Evolutionary conservation across 345 rosid species (phyloP).

Genomic region (Acer campestre): DNA sequence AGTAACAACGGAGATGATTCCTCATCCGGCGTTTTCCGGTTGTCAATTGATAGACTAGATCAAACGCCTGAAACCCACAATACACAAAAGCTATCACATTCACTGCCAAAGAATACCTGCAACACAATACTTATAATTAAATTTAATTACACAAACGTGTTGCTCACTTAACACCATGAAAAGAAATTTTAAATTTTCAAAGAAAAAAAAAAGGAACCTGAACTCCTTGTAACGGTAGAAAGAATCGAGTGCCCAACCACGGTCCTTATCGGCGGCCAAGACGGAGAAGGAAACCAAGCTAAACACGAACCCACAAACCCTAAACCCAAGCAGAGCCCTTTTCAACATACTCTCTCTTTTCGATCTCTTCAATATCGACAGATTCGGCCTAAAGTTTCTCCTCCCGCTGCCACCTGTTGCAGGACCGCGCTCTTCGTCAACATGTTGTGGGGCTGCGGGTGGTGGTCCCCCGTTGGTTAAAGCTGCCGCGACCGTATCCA

Average conservation of each 20-base stretch:
- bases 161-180: no score
- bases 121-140: slow-evolving; percentile 31
- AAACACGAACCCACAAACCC: slow-evolving; percentile 61
- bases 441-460: slow-evolving; percentile 23
- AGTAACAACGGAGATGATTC: slow-evolving; percentile 50
- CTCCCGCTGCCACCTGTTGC: slow-evolving; percentile 30
- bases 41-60: slow-evolving; percentile 51
- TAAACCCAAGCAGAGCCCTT: slow-evolving; percentile 54
- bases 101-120: slow-evolving; percentile 77
- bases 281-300: slow-evolving; percentile 76
- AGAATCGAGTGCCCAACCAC: slow-evolving; percentile 93
- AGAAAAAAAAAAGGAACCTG: slow-evolving; percentile 45
- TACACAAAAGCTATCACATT: slow-evolving; percentile 76
- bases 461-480: slow-evolving; percentile 23
- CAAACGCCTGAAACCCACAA: slow-evolving; percentile 67
- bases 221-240: slow-evolving; percentile 80
- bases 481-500: neutral
- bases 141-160: no score
- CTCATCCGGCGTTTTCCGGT: slow-evolving; percentile 41
- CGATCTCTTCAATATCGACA: slow-evolving; percentile 49
- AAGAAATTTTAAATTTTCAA: no score
- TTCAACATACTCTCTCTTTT: slow-evolving; percentile 46
- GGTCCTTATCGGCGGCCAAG: slow-evolving; percentile 77
- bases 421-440: slow-evolving; percentile 24
- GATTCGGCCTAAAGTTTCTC: slow-evolving; percentile 38